phyloP scores from a whole-genome alignment of 1,284 basidiomycete genomes.

The Lentinus polychrous region DNA sequence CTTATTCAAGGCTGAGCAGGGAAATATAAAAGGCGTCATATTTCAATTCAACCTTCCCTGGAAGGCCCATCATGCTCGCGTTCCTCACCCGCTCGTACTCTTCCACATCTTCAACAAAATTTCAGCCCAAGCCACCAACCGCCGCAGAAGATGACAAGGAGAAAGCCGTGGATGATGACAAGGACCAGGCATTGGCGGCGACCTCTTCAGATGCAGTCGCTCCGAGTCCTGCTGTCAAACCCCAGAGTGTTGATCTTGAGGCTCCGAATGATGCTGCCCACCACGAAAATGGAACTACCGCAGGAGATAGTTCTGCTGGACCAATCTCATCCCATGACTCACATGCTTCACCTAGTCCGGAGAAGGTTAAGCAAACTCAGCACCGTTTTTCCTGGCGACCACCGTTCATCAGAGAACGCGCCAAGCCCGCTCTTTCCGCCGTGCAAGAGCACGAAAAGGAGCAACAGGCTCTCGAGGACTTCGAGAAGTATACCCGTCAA shows the following conservation, averaged over 20 bases:
- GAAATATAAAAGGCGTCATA: no score
- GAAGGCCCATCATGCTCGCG: neutral
- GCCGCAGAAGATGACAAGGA: no score
- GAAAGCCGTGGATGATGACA: no score
- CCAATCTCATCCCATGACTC: neutral
- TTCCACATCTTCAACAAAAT: no score
- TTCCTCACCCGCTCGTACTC: conserved; percentile 2
- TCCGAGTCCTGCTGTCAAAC: neutral
- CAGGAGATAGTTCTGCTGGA: no score
- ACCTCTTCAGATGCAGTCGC: neutral
- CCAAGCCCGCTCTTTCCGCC: conserved; percentile 29
- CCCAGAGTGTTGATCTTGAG: neutral
- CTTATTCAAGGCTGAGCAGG: no score
- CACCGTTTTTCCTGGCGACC: conserved; percentile 24
- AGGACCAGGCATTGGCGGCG: neutral
- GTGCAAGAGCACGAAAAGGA: conserved; percentile 36
- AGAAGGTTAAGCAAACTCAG: neutral
- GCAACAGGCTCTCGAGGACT: conserved; percentile 24
- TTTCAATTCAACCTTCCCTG: neutral
- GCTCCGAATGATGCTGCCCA: neutral
- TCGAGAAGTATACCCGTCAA: conserved; percentile 28
- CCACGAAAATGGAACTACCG: neutral
- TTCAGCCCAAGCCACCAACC: no score
- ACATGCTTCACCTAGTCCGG: neutral
- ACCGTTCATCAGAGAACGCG: conserved; percentile 11